These are phyloP conservation scores for Kodamaea sagamina DNA, from an alignment of 805 yeast genomes.

Conservation along the genomic window DNA sequence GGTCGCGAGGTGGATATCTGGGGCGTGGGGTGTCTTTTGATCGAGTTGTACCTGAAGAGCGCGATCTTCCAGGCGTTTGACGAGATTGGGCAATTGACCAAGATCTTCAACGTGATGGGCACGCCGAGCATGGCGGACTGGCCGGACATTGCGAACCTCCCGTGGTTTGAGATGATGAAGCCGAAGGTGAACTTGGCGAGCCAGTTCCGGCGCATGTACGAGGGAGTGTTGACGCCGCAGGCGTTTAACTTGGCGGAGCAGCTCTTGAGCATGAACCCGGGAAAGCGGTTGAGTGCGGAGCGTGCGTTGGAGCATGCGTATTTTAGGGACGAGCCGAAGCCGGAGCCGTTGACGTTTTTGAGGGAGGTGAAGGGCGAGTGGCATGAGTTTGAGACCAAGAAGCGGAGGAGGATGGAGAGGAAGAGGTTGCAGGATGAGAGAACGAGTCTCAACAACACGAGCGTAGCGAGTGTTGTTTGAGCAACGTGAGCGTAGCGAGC, in stretches of 20 bases:
- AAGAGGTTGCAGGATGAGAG: conserved; percentile 38
- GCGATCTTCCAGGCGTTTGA: conserved; percentile 89
- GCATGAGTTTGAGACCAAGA: conserved; percentile 96
- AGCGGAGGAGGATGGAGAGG: conserved; percentile 57
- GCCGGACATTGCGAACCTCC: conserved; percentile 77
- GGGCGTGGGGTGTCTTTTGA: conserved; percentile 92
- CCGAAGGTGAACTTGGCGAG: conserved; percentile 48
- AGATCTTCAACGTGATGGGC: conserved; percentile 83
- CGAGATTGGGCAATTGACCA: conserved; percentile 79
- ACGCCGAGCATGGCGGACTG: conserved; percentile 73
- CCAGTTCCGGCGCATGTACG: conserved; percentile 33
- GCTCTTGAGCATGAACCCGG: conserved; percentile 70
- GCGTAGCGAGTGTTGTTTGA: neutral
- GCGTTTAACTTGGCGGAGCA: conserved; percentile 66
- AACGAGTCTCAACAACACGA: neutral
- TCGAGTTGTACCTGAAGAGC: conserved; percentile 72
- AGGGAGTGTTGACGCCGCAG: conserved; percentile 23
- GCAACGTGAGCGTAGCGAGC: too few species aligned
- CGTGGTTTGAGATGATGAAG: conserved; percentile 88
- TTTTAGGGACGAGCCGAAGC: conserved; percentile 67
- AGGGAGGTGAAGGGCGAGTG: conserved; percentile 76
- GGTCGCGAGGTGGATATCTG: conserved; percentile 92
- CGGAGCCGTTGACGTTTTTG: conserved; percentile 59
- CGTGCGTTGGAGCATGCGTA: conserved; percentile 72
- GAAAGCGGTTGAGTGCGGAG: conserved; percentile 61